Evolutionary conservation across 2,329 filamentous ascomycete genomes (phyloP).

Genomic region (Fusarium tricinctum): DNA sequence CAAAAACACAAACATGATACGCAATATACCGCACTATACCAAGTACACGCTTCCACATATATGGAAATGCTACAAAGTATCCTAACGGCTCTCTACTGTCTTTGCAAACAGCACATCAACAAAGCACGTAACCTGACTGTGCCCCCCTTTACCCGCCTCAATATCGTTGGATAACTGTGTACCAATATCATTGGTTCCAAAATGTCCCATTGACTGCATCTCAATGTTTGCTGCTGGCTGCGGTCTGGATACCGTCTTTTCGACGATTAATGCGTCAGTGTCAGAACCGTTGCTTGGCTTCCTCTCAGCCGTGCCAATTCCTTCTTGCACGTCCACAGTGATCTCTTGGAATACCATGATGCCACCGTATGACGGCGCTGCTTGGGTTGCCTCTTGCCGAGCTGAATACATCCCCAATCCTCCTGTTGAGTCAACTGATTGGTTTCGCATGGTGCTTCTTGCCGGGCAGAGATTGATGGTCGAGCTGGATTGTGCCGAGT

Average conservation of each 20-base stretch:
- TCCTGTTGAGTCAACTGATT: slow-evolving; percentile 37
- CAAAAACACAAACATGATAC: not conserved
- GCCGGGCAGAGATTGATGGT: slow-evolving; percentile 48
- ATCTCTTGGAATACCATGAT: slow-evolving; percentile 75
- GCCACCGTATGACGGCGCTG: slow-evolving; percentile 58
- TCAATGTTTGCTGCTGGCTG: slow-evolving; percentile 41
- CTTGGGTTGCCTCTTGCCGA: slow-evolving; percentile 45
- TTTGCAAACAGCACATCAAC: slow-evolving; percentile 47
- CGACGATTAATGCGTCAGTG: slow-evolving; percentile 16
- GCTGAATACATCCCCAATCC: slow-evolving; percentile 38
- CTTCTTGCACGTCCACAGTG: slow-evolving; percentile 62
- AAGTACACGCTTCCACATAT: not conserved
- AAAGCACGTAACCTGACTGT: slow-evolving; percentile 40
- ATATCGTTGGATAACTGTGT: slow-evolving; percentile 30
- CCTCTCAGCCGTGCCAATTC: slow-evolving; percentile 18
- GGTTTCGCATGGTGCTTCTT: slow-evolving; percentile 24
- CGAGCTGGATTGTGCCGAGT: slow-evolving; percentile 43
- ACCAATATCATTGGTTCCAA: slow-evolving; percentile 45
- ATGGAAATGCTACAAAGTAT: not conserved
- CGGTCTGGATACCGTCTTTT: slow-evolving; percentile 24
- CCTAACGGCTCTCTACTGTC: slow-evolving; percentile 44
- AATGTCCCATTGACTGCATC: slow-evolving; percentile 45
- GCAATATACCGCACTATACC: not conserved
- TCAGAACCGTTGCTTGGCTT: slow-evolving; percentile 18
- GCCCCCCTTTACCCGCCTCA: slow-evolving; percentile 29